phyloP scores from a whole-genome alignment of 2,329 filamentous ascomycete genomes.

The Aureobasidium uvarum region DNA sequence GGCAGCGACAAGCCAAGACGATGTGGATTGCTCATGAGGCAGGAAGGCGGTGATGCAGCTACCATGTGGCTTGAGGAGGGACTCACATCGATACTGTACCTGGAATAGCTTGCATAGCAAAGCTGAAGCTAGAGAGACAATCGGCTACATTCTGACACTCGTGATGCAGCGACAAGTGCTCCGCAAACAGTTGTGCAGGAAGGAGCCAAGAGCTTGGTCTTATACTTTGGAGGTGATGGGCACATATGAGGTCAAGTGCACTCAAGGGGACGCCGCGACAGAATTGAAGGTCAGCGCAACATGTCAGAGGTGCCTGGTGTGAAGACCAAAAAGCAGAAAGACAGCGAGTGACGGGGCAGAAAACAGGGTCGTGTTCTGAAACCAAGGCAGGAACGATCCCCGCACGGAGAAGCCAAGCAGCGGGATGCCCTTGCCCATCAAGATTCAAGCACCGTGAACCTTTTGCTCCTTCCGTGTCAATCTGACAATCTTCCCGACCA shows the following conservation, averaged over 20 bases:
- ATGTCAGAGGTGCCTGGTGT: neutral
- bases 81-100: constrained; percentile 13
- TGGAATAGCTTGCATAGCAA: neutral
- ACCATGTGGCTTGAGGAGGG: neutral
- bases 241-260: neutral
- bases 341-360: constrained; percentile 12
- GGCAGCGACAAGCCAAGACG: constrained; percentile 10
- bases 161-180: neutral
- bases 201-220: constrained; percentile 4
- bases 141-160: neutral
- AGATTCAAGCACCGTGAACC: neutral
- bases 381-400: constrained; percentile 1
- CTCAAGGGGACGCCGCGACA: too few species aligned
- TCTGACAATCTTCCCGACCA: neutral
- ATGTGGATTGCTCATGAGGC: neutral
- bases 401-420: constrained; percentile 14
- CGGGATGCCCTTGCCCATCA: constrained; percentile 1
- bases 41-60: neutral
- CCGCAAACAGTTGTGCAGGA: constrained; percentile 5
- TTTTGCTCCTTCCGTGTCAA: neutral
- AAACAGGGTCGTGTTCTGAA: neutral
- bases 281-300: neutral
- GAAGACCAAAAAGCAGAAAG: neutral
- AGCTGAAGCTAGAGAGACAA: neutral
- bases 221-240: neutral